A percentile compares a stretch with the other conserved stretches of the same genome.
These are phyloP conservation scores for Phytopythium cucurbitacearum DNA, from an alignment of 352 stramenopile species.

Conservation along the genomic window DNA sequence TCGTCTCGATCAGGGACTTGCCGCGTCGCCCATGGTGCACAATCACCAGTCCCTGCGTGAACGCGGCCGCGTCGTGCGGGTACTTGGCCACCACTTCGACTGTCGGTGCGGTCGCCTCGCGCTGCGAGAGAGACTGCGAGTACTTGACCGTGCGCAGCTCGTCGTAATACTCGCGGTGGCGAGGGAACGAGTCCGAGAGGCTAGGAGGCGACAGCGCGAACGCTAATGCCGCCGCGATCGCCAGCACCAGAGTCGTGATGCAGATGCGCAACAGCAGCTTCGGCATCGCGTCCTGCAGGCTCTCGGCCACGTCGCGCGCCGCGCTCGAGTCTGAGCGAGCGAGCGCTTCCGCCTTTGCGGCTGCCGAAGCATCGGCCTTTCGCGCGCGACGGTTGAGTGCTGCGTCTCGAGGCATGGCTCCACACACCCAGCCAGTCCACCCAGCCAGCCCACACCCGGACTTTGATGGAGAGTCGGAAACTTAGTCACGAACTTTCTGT, in stretches of 20 bases:
- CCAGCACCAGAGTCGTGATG: slow-evolving; percentile 24
- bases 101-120: slow-evolving; percentile 12
- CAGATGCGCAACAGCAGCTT: slow-evolving; percentile 27
- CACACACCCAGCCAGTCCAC: too few species aligned
- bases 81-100: slow-evolving; percentile 68
- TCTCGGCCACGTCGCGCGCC: slow-evolving; percentile 6
- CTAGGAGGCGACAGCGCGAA: slow-evolving; percentile 9
- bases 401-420: too few species aligned
- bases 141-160: slow-evolving; percentile 16
- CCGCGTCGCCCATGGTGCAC: slow-evolving; percentile 25
- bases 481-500: too few species aligned
- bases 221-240: slow-evolving; percentile 10
- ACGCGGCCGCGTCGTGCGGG: slow-evolving; percentile 77
- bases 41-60: slow-evolving; percentile 84
- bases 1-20: slow-evolving; percentile 92
- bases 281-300: slow-evolving; percentile 20
- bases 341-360: background rate
- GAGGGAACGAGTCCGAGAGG: background rate
- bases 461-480: too few species aligned
- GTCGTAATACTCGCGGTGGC: slow-evolving; percentile 1
- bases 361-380: background rate
- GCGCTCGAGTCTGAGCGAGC: slow-evolving; percentile 1
- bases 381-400: slow-evolving; percentile 5
- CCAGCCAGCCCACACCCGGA: too few species aligned
- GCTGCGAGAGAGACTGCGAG: slow-evolving; percentile 6